A percentile compares a stretch with the other conserved stretches of the same genome.
phyloP scores from a whole-genome alignment of 1,139 yeast genomes.

The Petasospora rhodanensis region DNA sequence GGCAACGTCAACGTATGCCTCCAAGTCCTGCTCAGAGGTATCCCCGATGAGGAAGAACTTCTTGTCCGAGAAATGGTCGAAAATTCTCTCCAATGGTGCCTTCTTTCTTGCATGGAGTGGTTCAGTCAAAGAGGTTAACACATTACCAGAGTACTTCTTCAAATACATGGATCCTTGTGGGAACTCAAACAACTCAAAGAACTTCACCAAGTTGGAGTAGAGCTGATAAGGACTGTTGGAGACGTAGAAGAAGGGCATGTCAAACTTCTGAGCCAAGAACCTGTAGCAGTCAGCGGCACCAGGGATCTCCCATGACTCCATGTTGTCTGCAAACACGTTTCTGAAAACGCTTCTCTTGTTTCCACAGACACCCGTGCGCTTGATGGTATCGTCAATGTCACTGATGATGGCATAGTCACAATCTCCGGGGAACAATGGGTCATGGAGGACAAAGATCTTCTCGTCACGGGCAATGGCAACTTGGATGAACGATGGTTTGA shows the following conservation, averaged over 20 bases:
- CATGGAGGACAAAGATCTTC: slow-evolving; percentile 42
- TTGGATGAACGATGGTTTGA: slow-evolving; percentile 50
- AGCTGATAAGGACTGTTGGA: slow-evolving; percentile 95
- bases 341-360: slow-evolving; percentile 79
- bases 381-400: slow-evolving; percentile 93
- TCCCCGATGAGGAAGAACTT: slow-evolving; percentile 87
- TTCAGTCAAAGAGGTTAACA: slow-evolving; percentile 75
- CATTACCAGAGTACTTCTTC: slow-evolving; percentile 78
- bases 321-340: slow-evolving; percentile 66
- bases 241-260: slow-evolving; percentile 77
- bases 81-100: slow-evolving; percentile 55
- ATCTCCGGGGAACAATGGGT: slow-evolving; percentile 38
- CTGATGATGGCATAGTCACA: slow-evolving; percentile 72
- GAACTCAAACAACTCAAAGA: slow-evolving; percentile 48
- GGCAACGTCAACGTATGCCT: slow-evolving; percentile 80
- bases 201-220: slow-evolving; percentile 59
- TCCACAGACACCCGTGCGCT: slow-evolving; percentile 84
- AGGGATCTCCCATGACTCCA: slow-evolving; percentile 62
- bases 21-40: slow-evolving; percentile 92
- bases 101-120: slow-evolving; percentile 82
- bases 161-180: slow-evolving; percentile 76
- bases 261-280: slow-evolving; percentile 33
- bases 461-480: slow-evolving; percentile 41
- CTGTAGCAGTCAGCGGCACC: slow-evolving; percentile 72
- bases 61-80: slow-evolving; percentile 71